Conservation (phyloP, 331 rosid species). For the Saraca asoca region DNA sequence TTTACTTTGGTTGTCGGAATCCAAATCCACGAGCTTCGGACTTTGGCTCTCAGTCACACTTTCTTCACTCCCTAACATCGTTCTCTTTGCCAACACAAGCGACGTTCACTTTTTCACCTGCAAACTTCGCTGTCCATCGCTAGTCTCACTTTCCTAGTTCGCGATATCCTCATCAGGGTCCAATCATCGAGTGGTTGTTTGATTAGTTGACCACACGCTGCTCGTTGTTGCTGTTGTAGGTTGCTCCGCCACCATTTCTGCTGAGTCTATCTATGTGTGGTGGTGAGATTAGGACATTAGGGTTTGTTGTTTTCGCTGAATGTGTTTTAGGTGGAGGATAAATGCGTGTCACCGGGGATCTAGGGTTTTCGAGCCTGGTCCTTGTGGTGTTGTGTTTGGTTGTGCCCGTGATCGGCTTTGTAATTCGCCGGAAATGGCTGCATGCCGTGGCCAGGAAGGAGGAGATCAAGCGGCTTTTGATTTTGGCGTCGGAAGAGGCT, state of each 20-base stretch:
- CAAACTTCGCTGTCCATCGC: slow-evolving; percentile 2
- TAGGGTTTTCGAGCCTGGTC: slow-evolving; percentile 82
- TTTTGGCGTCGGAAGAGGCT: slow-evolving; percentile 76
- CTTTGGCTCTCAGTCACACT: slow-evolving; percentile 27
- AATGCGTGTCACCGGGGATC: slow-evolving; percentile 76
- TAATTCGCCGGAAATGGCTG: slow-evolving; percentile 67
- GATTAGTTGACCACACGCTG: background rate
- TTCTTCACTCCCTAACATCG: background rate
- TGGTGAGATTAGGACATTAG: slow-evolving; percentile 47
- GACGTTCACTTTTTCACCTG: background rate
- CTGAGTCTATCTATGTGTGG: slow-evolving; percentile 54
- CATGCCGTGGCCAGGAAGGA: slow-evolving; percentile 61
- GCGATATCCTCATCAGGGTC: slow-evolving; percentile 26
- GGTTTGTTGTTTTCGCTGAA: slow-evolving; percentile 48
- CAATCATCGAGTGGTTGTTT: slow-evolving; percentile 16
- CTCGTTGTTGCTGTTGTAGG: background rate
- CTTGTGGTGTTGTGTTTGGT: slow-evolving; percentile 50
- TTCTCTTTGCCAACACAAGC: slow-evolving; percentile 11
- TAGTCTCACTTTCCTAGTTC: slow-evolving; percentile 27
- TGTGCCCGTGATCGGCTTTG: slow-evolving; percentile 53
- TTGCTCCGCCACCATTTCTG: slow-evolving; percentile 22
- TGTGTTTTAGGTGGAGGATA: slow-evolving; percentile 59
- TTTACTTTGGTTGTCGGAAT: background rate
- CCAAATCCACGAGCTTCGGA: slow-evolving; percentile 28
- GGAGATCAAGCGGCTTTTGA: slow-evolving; percentile 78